phyloP scores from a whole-genome alignment of 306 rosid species.

The Gynostemma pentaphyllum region DNA sequence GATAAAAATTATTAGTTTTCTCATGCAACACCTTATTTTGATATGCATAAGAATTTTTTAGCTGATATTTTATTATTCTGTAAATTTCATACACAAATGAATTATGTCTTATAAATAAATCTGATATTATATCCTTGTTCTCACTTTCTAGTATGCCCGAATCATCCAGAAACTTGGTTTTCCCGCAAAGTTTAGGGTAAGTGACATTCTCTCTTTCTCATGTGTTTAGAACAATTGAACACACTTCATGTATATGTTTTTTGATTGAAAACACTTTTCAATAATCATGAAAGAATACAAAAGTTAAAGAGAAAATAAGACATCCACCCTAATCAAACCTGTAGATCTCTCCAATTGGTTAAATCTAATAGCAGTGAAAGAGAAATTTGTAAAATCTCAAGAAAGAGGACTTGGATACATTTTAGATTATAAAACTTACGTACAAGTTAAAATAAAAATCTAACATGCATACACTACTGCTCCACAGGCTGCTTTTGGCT shows the following conservation, averaged over 20 bases:
- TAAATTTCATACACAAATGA: no score
- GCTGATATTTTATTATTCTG: no score
- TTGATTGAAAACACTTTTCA: neutral
- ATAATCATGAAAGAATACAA: neutral
- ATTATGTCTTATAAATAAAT: no score
- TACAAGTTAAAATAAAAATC: neutral
- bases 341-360: no score
- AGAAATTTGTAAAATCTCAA: neutral
- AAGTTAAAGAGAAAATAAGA: neutral
- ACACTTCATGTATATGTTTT: neutral
- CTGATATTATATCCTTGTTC: constrained; percentile 12
- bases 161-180: constrained; percentile 88
- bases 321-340: neutral
- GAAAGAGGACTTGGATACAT: no score
- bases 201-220: neutral
- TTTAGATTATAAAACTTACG: neutral
- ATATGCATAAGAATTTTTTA: no score
- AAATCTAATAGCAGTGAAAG: neutral
- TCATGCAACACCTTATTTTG: no score
- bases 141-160: constrained; percentile 65
- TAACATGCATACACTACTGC: no score
- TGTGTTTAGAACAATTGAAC: neutral
- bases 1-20: no score
- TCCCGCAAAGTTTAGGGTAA: constrained; percentile 77
- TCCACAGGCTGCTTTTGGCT: no score